Base-by-base conservation (phyloP, 163 green algal species). In the Scenedesmus sp. region DNA sequence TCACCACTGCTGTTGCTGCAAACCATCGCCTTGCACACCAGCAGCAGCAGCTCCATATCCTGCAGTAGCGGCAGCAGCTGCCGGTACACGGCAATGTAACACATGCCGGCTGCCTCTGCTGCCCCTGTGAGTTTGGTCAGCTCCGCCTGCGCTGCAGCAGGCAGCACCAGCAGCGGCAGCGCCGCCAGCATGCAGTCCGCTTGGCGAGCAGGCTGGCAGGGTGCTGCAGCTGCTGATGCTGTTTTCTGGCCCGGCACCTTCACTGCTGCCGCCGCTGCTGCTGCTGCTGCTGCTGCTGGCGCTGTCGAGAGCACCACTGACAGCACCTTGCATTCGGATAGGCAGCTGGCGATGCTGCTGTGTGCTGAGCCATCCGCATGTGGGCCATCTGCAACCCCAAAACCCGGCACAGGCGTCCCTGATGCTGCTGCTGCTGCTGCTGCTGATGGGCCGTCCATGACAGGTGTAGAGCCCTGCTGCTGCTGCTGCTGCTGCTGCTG, bases 111-210 rank as follows among this genome's bases (percentile, higher is more conserved):
- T 20, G 46, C 66, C 13, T 88, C 66, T 16, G 34, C 74, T 13
- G 20, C 54, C 9, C 1, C 86, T 46, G n/a, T 26, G 60, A 46
- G 62, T 2, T 88, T 77, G 79, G 86, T 92, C 20, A 94, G 91
- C 67, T 94, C 91, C 18, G 83, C 81, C 23, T 93, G 87, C 94
- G 93, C 46, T 77, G 91, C 54, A 66, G 60, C 46, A 95, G 93
- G 3, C 87, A 79, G 70, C 70, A 79, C 70, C 70, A 79, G 70
- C 70, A 79, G 70, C 70, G 70, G 70, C 70, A 79, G 86, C 26
- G 86, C 70, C 23, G 82, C 85, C 67, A 94, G 84, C 23, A 91
- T 94, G 73, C 89, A 83, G 87, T 95, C 70, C 15, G 23, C 70
- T 13, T 79, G 34, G 34, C 34, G 34, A 46, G 34, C 34, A 46